Percentiles rank a stretch among this genome's conserved stretches.
phyloP scores from a whole-genome alignment of 768 basidiomycete genomes.

The Pisolithus sp. region DNA sequence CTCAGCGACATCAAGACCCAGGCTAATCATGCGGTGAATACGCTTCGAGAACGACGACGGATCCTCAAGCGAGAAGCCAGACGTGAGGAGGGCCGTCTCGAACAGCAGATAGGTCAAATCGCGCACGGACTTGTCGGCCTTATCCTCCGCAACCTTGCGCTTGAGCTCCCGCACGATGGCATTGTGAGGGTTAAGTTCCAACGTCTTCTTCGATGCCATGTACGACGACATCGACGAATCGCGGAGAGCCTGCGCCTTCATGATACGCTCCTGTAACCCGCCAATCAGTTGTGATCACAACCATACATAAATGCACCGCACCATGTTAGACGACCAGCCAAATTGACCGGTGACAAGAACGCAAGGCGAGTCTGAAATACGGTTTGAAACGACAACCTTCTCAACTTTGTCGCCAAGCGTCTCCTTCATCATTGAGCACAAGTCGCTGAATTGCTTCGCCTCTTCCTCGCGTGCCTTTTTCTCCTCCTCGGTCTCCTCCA shows the following conservation, averaged over 20 bases:
- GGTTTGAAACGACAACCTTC: constrained; percentile 97
- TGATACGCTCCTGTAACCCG: constrained; percentile 74
- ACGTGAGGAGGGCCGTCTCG: constrained; percentile 94
- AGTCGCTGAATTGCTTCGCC: constrained; percentile 72
- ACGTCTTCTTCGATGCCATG: constrained; percentile 98
- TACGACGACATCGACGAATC: constrained; percentile 98
- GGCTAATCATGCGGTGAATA: constrained; percentile 93
- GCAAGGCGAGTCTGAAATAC: constrained; percentile 93
- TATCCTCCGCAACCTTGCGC: constrained; percentile 93
- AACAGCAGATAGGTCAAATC: constrained; percentile 94
- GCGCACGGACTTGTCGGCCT: constrained; percentile 96
- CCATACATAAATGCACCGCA: constrained; percentile 15
- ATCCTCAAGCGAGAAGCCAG: constrained; percentile 93
- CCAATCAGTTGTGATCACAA: background rate
- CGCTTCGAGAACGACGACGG: constrained; percentile 93
- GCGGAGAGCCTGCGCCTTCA: constrained; percentile 97
- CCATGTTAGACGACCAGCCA: constrained; percentile 99
- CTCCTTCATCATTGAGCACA: constrained; percentile 95
- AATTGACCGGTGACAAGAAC: constrained; percentile 98
- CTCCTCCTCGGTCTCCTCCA: constrained; percentile 98
- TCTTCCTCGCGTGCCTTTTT: constrained; percentile 88
- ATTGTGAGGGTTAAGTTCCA: constrained; percentile 91
- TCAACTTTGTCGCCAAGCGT: constrained; percentile 99
- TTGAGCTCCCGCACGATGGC: constrained; percentile 94
- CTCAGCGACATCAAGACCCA: constrained; percentile 87